These are phyloP conservation scores for Apiotrichum akiyoshidainum DNA, from an alignment of 1,284 basidiomycete species.

Conservation along the genomic window DNA sequence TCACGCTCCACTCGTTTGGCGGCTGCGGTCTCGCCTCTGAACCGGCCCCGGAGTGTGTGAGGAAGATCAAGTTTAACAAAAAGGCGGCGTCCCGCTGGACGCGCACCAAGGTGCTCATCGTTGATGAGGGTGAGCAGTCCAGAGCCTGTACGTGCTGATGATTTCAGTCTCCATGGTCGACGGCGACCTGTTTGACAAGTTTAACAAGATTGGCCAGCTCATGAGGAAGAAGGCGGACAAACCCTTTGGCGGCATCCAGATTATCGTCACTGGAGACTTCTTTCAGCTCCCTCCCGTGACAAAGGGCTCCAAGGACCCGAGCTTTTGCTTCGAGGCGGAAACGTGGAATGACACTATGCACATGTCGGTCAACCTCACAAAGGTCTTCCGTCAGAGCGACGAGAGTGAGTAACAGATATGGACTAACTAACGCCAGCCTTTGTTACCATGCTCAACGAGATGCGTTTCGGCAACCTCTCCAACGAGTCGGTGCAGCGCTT, in stretches of 20 bases:
- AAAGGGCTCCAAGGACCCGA: conserved; percentile 53
- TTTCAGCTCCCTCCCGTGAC: conserved; percentile 93
- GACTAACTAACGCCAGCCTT: conserved; percentile 58
- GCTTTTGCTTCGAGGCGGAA: conserved; percentile 85
- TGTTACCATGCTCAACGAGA: conserved; percentile 84
- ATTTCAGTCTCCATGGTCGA: conserved; percentile 92
- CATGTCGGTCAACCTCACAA: conserved; percentile 77
- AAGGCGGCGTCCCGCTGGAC: conserved; percentile 68
- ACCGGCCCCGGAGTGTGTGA: conserved; percentile 60
- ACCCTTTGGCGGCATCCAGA: conserved; percentile 94
- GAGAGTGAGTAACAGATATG: conserved; percentile 42
- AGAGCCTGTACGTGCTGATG: neutral
- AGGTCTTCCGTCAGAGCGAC: conserved; percentile 74
- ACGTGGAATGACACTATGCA: conserved; percentile 75
- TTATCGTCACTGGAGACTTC: conserved; percentile 92
- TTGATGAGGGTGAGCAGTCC: conserved; percentile 80
- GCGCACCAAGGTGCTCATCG: conserved; percentile 74
- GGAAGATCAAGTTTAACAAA: conserved; percentile 68
- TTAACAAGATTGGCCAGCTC: conserved; percentile 47
- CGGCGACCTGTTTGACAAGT: conserved; percentile 62
- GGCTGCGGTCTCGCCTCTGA: conserved; percentile 82
- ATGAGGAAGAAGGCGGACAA: conserved; percentile 58
- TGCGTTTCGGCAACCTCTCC: conserved; percentile 74
- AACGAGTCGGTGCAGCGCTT: conserved; percentile 61
- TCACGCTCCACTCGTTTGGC: conserved; percentile 89